Evolutionary conservation across 345 rosid genomes (phyloP), one percentile per base, ranked within the genome.

Genomic region (Camelina laxa): DNA sequence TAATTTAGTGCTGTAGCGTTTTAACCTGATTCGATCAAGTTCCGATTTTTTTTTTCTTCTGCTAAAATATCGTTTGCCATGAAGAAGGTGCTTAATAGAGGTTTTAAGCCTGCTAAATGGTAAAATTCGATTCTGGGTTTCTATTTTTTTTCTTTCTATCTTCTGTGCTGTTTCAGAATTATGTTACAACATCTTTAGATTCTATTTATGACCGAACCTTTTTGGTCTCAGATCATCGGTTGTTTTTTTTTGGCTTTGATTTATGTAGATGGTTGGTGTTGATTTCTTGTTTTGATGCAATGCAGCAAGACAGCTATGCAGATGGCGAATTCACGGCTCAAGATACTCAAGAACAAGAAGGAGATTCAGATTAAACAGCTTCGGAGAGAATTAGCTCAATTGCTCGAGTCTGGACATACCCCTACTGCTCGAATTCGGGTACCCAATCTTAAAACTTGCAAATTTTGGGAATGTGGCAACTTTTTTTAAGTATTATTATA

Each of bases 91-190:
- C 90, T 91, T 38, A 88, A 88, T 60, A 82, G 78, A 80, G 87
- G 96, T 82, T 94, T 91, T 82, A 94, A 94, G 85, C 85, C 97
- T 36, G 93, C 95, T 0, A 91, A 94, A 84, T 94, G 98, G 97
- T 92, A 44, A 44, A 60, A 10, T 41, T 67, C 60, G 17, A 45
- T 62, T 76, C 17, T 17, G 57, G 3, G 1, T 9, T 15, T 10
- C 7, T 21, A 2, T 2, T 9, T 16, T n/a, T 6, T 4, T 20
- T 10, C 9, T 2, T 9, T 15, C 3, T 20, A 60, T 60, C 31
- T 38, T 36, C 10, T 17, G 2, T 59, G n/a, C 0, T 38, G n/a
- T 12, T 73, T 30, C 15, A 24, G 31, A 24, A 24, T 0, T 38
- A 36, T 60, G 51, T 60, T 48, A 7, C 36, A 8, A 33, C 36